These are phyloP conservation scores for Penicillium riverlandense DNA, from an alignment of 495 filamentous ascomycete species.

Conservation along the genomic window DNA sequence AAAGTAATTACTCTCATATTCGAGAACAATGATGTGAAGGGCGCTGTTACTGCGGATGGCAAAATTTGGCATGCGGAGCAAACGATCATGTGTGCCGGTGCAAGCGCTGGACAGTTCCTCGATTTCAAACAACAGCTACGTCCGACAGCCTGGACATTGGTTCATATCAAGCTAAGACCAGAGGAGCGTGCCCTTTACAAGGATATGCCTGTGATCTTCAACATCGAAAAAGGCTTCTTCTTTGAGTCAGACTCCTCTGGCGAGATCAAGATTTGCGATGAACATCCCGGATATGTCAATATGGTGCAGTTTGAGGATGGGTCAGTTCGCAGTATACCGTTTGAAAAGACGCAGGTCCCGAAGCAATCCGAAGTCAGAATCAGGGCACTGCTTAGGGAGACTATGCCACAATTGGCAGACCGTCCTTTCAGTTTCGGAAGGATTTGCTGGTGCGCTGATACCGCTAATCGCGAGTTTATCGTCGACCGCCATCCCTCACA, in stretches of 20 bases:
- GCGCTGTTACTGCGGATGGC: conserved; percentile 21
- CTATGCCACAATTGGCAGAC: conserved; percentile 35
- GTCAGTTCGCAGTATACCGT: conserved; percentile 19
- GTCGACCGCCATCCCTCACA: conserved; percentile 30
- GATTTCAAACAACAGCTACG: conserved; percentile 36
- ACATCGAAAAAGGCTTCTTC: conserved; percentile 46
- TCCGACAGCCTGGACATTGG: conserved; percentile 41
- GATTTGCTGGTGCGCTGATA: conserved; percentile 47
- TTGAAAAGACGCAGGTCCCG: conserved; percentile 33
- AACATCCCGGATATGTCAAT: conserved; percentile 44
- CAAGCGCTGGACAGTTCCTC: conserved; percentile 25
- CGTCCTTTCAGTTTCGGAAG: conserved; percentile 34
- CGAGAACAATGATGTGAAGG: conserved; percentile 15
- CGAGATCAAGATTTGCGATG: conserved; percentile 46
- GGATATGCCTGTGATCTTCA: conserved; percentile 40
- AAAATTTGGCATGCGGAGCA: conserved; percentile 17
- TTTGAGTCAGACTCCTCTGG: conserved; percentile 42
- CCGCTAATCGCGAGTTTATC: conserved; percentile 35
- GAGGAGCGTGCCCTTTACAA: conserved; percentile 36
- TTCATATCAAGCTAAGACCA: conserved; percentile 37
- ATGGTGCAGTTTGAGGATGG: conserved; percentile 16
- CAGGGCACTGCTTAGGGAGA: conserved; percentile 31
- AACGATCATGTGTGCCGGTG: conserved; percentile 34
- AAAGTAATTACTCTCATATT: conserved; percentile 22
- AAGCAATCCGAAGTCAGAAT: conserved; percentile 31